A percentile compares a stretch with the other conserved stretches of the same genome.
phyloP scores from a whole-genome alignment of 805 yeast species.

The Teunomyces lycoperdinae region DNA sequence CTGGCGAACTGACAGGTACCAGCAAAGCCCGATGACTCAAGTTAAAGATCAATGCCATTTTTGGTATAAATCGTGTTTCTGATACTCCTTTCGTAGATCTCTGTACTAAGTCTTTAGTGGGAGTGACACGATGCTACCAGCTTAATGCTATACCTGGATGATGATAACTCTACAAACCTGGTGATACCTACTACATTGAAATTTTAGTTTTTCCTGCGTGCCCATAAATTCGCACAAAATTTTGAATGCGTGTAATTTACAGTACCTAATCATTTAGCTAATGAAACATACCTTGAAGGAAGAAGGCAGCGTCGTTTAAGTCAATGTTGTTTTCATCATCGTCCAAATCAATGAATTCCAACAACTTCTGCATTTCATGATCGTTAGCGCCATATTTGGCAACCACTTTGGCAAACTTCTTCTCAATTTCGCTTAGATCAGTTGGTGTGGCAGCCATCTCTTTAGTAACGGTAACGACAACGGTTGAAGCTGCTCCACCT shows the following conservation, averaged over 20 bases:
- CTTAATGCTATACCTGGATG: neutral
- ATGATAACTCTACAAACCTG: neutral
- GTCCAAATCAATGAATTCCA: neutral
- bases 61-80: neutral
- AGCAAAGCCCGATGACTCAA: constrained; percentile 2
- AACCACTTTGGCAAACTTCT: neutral
- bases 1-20: neutral
- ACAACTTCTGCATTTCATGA: neutral
- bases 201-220: constrained; percentile 1
- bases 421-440: neutral
- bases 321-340: neutral
- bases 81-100: neutral
- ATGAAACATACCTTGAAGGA: neutral
- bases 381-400: neutral
- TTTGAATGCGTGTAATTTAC: neutral
- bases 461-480: neutral
- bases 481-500: neutral
- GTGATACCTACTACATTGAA: neutral
- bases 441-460: neutral
- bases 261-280: neutral
- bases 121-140: neutral
- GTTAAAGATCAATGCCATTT: neutral
- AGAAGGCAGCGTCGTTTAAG: neutral
- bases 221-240: neutral
- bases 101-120: too few species aligned